These are phyloP conservation scores for Psilocybe cyanescens DNA, from an alignment of 768 basidiomycete genomes.

Conservation along the genomic window DNA sequence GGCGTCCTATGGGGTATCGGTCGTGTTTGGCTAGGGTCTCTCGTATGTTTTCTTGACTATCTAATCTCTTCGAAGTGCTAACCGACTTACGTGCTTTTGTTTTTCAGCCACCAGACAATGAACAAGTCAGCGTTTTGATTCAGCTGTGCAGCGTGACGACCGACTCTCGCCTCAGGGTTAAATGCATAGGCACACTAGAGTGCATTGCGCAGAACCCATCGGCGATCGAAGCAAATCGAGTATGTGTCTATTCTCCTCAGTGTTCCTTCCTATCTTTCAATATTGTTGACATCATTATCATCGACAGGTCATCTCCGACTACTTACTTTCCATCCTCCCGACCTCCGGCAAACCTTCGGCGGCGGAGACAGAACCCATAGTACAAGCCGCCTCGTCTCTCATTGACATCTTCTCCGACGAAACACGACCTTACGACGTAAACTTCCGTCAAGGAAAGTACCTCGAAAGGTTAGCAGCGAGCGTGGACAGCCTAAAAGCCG, in stretches of 20 bases:
- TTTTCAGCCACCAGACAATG: slow-evolving; percentile 55
- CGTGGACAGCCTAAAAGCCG: slow-evolving; percentile 64
- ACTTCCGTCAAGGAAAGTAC: slow-evolving; percentile 70
- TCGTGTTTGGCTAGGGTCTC: slow-evolving; percentile 66
- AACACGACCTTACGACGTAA: slow-evolving; percentile 73
- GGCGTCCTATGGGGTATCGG: slow-evolving; percentile 92
- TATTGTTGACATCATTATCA: not conserved
- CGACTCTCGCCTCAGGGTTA: slow-evolving; percentile 64
- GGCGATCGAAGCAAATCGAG: slow-evolving; percentile 69
- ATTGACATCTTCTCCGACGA: slow-evolving; percentile 97
- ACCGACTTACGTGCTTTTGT: not conserved
- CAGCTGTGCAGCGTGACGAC: slow-evolving; percentile 60
- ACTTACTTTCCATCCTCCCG: slow-evolving; percentile 68
- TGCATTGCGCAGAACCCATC: slow-evolving; percentile 75
- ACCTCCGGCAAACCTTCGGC: slow-evolving; percentile 40
- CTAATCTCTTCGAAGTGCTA: not conserved
- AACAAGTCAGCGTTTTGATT: slow-evolving; percentile 68
- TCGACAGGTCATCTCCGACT: slow-evolving; percentile 60
- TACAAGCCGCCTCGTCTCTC: slow-evolving; percentile 81
- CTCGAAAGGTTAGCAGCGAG: slow-evolving; percentile 58
- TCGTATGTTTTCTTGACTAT: slow-evolving; percentile 47
- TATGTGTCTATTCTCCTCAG: slow-evolving; percentile 20
- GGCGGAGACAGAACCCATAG: slow-evolving; percentile 65
- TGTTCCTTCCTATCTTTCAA: not conserved
- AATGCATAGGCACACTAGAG: slow-evolving; percentile 86